A percentile compares a stretch with the other conserved stretches of the same genome.
These are phyloP conservation scores for Dendrocalamus latiflorus DNA, from an alignment of 202 grass and related monocot genomes.

Conservation along the genomic window DNA sequence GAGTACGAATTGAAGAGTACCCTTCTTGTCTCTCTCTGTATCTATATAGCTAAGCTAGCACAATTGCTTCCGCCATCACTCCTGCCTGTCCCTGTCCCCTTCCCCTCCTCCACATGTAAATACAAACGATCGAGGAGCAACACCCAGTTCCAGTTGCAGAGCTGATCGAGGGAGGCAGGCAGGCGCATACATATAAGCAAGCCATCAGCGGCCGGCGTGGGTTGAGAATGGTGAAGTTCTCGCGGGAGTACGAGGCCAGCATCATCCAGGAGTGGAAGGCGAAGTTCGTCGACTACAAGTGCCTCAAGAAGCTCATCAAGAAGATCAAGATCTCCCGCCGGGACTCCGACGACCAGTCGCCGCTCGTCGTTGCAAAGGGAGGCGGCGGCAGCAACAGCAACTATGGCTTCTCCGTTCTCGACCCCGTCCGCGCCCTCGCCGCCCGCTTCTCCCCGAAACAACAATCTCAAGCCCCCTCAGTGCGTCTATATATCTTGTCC, in stretches of 20 bases:
- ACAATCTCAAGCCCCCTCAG: neutral
- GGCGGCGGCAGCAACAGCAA: neutral
- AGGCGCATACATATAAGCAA: neutral
- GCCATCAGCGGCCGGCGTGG: neutral
- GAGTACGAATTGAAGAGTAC: too few relatives aligned
- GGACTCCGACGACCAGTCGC: too few relatives aligned
- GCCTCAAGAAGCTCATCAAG: conserved; percentile 87
- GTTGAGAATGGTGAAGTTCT: conserved; percentile 81
- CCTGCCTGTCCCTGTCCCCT: conserved; percentile 38
- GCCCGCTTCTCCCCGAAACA: conserved; percentile 12
- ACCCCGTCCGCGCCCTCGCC: conserved; percentile 56
- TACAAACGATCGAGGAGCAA: conserved; percentile 4
- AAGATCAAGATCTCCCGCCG: conserved; percentile 52
- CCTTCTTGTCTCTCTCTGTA: too few relatives aligned
- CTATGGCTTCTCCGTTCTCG: conserved; percentile 57
- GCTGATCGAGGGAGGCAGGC: too few relatives aligned
- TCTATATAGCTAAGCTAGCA: conserved; percentile 48
- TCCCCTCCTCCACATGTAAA: neutral
- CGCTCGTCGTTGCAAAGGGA: neutral
- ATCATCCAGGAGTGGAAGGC: conserved; percentile 87
- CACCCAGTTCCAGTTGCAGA: neutral
- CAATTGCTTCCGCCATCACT: conserved; percentile 18
- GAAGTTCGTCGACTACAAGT: conserved; percentile 75
- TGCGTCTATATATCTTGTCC: neutral
- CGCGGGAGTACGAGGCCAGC: conserved; percentile 82